Evolutionary conservation across 768 basidiomycete genomes (phyloP), one percentile per base, ranked within the genome.

Genomic region (Myochromella boudieri): DNA sequence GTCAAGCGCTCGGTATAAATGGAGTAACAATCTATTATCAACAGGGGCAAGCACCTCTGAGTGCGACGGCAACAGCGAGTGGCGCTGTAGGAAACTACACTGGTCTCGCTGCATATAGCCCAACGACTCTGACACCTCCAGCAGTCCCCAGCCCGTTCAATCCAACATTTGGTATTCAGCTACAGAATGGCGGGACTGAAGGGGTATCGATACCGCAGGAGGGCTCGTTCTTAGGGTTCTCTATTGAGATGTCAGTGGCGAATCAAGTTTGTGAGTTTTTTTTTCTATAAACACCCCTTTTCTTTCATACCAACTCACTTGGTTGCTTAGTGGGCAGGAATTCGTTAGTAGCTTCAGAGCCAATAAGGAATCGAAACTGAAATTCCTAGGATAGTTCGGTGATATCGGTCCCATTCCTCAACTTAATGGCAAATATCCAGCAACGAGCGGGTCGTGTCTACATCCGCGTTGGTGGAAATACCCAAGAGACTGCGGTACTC

Each of bases 391-490:
- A n/a, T 25, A 79, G 76, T 15, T 67, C 75, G 2, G 61, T 72
- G 20, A 55, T 82, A 14, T 71, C 77, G 38, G 74, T 84, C 29
- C 76, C 82, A 0, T 89, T 91, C 67, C 75, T 91, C n/a, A 91
- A 92, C 60, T 70, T 91, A 24, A 80, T 93, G 73, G 72, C 80
- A 4, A 85, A 87, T 52, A 68, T 93, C n/a, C 71, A 70, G 38
- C 71, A 78, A 54, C 75, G 90, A 21, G 77, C 78, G 3, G 87
- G 87, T 2, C 57, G 64, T 1, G 79, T 88, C 6, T 65, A 75
- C 10, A 64, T 91, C n/a, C 80, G 89, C 12, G 70, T 91, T 1
- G 89, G 90, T 20, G 89, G 89, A 37, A 91, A 91, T 64, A 83
- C 85, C 0, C 90, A 91, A 59, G 90, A 93, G 45, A 76, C 70